Evolutionary conservation across 768 basidiomycete genomes (phyloP).

Genomic region (Agaricus bisporus): DNA sequence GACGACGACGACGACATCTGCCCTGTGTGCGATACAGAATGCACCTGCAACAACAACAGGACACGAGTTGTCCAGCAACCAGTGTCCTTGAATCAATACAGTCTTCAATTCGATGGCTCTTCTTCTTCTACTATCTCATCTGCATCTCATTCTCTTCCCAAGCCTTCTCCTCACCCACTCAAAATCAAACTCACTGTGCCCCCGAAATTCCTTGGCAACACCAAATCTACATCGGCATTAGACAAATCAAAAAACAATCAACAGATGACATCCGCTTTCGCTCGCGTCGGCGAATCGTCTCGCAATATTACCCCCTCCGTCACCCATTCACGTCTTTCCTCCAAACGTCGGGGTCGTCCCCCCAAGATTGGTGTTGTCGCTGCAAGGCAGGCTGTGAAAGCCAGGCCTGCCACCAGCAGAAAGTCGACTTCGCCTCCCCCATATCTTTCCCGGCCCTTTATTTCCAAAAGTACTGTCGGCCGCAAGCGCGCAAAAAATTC

Average conservation of each 20-base stretch:
- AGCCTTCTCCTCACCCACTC: constrained; percentile 32
- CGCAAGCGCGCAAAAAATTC: constrained; percentile 13
- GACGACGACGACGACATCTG: constrained; percentile 86
- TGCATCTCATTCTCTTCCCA: constrained; percentile 21
- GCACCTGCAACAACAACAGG: constrained; percentile 67
- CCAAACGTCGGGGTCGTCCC: constrained; percentile 53
- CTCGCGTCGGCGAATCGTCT: constrained; percentile 28
- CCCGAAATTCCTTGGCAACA: constrained; percentile 42
- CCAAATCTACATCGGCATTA: constrained; percentile 19
- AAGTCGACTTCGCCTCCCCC: constrained; percentile 2
- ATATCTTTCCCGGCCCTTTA: neutral
- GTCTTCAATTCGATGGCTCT: constrained; percentile 28
- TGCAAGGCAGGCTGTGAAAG: constrained; percentile 24
- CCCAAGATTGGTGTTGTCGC: constrained; percentile 36
- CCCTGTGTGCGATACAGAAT: constrained; percentile 87
- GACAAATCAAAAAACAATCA: constrained; percentile 22
- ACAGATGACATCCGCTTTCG: constrained; percentile 35
- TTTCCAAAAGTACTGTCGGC: constrained; percentile 9
- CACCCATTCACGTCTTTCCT: constrained; percentile 16
- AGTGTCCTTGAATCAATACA: constrained; percentile 30
- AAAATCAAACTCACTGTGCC: constrained; percentile 75
- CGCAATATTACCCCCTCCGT: constrained; percentile 13
- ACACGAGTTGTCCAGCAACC: constrained; percentile 19
- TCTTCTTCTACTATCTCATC: constrained; percentile 31
- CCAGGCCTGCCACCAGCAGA: constrained; percentile 7